Base-by-base conservation (phyloP, 768 basidiomycete species). In the Lactifluus hygrophoroides region DNA sequence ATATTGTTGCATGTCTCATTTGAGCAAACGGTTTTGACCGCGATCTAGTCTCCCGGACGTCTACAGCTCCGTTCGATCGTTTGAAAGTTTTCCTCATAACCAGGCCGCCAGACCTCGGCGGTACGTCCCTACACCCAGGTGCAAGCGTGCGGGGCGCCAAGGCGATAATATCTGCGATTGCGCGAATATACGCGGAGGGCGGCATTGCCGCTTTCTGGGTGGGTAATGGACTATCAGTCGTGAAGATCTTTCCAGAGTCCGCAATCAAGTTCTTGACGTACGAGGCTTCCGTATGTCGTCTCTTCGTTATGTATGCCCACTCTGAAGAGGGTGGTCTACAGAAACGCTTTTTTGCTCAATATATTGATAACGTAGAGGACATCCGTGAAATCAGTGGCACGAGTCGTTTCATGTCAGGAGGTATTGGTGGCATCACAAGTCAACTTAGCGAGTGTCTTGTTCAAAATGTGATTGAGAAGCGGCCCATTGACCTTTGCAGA, bases 261-360 rank as follows among this genome's bases (percentile, higher is more conserved):
- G 96, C 96, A 27, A 96, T 98, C 79, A 98, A 98, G 73, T 98
- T 99, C 76, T 85, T 94, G 65, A 72, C 90, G 3, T 98, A 98
- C 71, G 96, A 98, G 72, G 87, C 90, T 57, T 85, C 92, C 54
- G 92, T 94, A 66, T 71, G 87, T 66, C 34, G 51, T 50, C 51
- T 63, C 34, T 43, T 61, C 60, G 25, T 2, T 48, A 35, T 17
- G 37, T 34, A 38, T 17, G 17, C 34, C n/a, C 42, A n/a, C 19
- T 34, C 32, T 58, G 43, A 40, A 28, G 45, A 37, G 37, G 62
- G 54, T 64, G 23, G 21, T 43, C 17, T 56, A 52, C 69, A 94
- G 92, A 99, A 98, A 88, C 88, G 89, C 13, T 78, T 92, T 52
- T 94, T 99, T 71, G 96, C 95, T 6, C 79, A 82, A 65, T 87